A percentile compares a stretch with the other conserved stretches of the same genome.
These are phyloP conservation scores for Trichoderma pleuroti DNA, from an alignment of 2,329 filamentous ascomycete species.

Conservation along the genomic window DNA sequence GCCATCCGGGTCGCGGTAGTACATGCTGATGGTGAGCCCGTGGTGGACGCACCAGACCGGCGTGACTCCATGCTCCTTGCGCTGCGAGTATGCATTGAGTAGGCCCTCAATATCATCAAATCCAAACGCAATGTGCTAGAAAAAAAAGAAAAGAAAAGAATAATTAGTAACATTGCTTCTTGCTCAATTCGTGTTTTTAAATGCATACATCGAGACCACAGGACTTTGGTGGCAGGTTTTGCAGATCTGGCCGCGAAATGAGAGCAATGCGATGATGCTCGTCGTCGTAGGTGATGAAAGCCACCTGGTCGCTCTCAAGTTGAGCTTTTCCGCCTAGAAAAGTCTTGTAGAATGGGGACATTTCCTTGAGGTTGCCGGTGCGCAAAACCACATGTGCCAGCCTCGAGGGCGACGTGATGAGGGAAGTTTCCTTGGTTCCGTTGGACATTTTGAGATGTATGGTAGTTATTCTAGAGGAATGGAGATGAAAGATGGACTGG, in stretches of 20 bases:
- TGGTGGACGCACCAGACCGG: slow-evolving; percentile 47
- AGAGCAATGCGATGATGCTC: not conserved
- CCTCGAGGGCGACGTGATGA: not conserved
- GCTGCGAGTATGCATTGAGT: not conserved
- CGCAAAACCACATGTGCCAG: not conserved
- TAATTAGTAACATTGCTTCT: not conserved
- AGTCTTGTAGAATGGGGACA: not conserved
- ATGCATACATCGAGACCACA: not conserved
- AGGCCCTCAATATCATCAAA: not conserved
- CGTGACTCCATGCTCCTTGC: slow-evolving; percentile 33
- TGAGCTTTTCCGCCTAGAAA: not conserved
- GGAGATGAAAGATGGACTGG: too few species aligned
- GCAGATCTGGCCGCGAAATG: not conserved
- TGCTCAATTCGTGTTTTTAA: too few species aligned
- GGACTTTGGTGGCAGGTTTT: not conserved
- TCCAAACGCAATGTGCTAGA: not conserved
- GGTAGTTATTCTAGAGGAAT: not conserved
- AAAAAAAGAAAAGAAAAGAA: not conserved
- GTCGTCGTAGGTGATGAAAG: not conserved
- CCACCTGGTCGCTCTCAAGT: not conserved
- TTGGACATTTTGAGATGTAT: not conserved
- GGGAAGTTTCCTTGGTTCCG: not conserved
- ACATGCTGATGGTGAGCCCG: slow-evolving; percentile 45
- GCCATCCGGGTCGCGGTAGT: slow-evolving; percentile 48
- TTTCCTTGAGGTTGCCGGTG: not conserved